These are phyloP conservation scores for Hypoxylon sp. DNA, from an alignment of 2,329 filamentous ascomycete species.

Conservation along the genomic window DNA sequence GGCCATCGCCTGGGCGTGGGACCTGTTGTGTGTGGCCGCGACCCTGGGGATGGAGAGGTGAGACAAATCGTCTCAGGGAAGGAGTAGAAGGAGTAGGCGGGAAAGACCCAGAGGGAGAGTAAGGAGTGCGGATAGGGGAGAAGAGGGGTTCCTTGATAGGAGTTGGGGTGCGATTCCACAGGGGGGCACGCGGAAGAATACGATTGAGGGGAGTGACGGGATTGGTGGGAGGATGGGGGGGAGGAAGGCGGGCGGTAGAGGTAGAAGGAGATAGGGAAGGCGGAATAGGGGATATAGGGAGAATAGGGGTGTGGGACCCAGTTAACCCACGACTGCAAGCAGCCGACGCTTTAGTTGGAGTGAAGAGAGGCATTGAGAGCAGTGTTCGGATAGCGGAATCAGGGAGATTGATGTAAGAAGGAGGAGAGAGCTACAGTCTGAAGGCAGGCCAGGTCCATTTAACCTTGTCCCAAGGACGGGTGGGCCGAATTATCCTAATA, in stretches of 20 bases:
- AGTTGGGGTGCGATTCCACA: conserved; percentile 5
- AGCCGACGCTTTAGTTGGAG: conserved; percentile 37
- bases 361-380: conserved; percentile 27
- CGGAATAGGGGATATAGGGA: conserved; percentile 9
- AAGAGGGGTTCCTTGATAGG: conserved; percentile 15
- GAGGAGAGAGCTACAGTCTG: neutral
- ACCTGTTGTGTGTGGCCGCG: conserved; percentile 33
- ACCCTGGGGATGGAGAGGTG: conserved; percentile 21
- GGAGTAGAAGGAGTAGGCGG: conserved; percentile 31
- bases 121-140: conserved; percentile 30
- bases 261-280: conserved; percentile 5
- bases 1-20: conserved; percentile 11
- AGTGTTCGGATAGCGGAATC: conserved; percentile 1
- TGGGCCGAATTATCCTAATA: conserved; percentile 18
- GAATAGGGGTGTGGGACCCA: conserved; percentile 36
- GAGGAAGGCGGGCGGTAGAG: conserved; percentile 4
- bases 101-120: conserved; percentile 17
- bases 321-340: conserved; percentile 43
- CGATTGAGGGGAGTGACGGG: neutral
- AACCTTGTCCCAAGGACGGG: neutral
- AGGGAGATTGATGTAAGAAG: conserved; percentile 14
- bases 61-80: conserved; percentile 19
- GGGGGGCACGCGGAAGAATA: neutral
- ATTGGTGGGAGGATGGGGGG: neutral
- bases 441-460: neutral